These are phyloP conservation scores for Wickerhamomyces sp. DNA, from an alignment of 1,139 yeast genomes.

Conservation along the genomic window DNA sequence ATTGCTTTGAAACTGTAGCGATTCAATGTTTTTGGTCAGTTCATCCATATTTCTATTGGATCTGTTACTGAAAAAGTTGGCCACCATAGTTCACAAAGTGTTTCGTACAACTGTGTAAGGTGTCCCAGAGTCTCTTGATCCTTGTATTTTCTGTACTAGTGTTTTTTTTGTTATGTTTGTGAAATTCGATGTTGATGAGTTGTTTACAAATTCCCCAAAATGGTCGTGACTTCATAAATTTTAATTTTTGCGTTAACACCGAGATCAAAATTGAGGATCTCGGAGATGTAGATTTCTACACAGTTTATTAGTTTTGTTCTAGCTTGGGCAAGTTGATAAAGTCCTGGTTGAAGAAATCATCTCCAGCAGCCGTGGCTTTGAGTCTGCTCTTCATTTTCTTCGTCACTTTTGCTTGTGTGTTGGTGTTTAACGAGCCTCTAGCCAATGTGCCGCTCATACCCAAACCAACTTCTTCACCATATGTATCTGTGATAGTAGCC, in stretches of 20 bases:
- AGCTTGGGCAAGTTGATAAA: slow-evolving; percentile 15
- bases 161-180: slow-evolving; percentile 8
- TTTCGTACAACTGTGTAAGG: neutral
- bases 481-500: slow-evolving; percentile 54
- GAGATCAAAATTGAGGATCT: no score
- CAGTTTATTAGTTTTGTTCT: neutral
- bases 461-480: slow-evolving; percentile 78
- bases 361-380: slow-evolving; percentile 11
- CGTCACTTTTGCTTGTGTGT: slow-evolving; percentile 48
- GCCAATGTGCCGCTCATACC: slow-evolving; percentile 55
- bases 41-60: slow-evolving; percentile 20
- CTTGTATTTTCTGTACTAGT: neutral
- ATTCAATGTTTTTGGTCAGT: slow-evolving; percentile 22
- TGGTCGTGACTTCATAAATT: no score
- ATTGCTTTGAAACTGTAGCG: slow-evolving; percentile 18
- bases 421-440: slow-evolving; percentile 28
- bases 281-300: no score
- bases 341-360: slow-evolving; percentile 17
- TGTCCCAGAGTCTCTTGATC: neutral
- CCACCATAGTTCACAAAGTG: slow-evolving; percentile 17
- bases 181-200: slow-evolving; percentile 4
- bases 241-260: no score
- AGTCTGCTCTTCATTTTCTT: slow-evolving; percentile 49
- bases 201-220: slow-evolving; percentile 23
- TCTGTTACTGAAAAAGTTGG: slow-evolving; percentile 23